A percentile compares a stretch with the other conserved stretches of the same genome.
Evolutionary conservation across 108 stramenopile species (phyloP).

Genomic region (Hondaea fermentalgiana): DNA sequence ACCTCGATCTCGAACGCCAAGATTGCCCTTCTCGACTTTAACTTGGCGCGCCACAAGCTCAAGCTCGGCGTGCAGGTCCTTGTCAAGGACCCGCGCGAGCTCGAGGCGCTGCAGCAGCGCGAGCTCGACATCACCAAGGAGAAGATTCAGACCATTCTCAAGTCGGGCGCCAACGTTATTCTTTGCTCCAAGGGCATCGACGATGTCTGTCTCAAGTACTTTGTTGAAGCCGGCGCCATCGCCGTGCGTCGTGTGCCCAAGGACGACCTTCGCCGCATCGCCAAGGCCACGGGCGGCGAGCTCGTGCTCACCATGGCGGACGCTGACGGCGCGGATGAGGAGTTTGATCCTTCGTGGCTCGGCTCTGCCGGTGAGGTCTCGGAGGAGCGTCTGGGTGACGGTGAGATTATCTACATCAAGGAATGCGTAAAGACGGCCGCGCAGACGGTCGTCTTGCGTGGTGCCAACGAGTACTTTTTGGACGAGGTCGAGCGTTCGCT

Average conservation of each 20-base stretch:
- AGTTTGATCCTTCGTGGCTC: slow-evolving; percentile 77
- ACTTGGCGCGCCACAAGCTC: slow-evolving; percentile 95
- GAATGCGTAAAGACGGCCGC: slow-evolving; percentile 75
- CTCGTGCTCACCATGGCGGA: slow-evolving; percentile 94
- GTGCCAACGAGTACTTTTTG: slow-evolving; percentile 98
- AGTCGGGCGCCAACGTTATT: slow-evolving; percentile 90
- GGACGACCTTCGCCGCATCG: slow-evolving; percentile 93
- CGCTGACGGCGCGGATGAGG: slow-evolving; percentile 91
- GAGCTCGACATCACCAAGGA: slow-evolving; percentile 99
- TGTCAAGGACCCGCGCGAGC: slow-evolving; percentile 73
- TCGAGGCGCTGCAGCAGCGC: slow-evolving; percentile 85
- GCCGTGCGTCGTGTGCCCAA: slow-evolving; percentile 85
- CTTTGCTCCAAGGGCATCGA: slow-evolving; percentile 98
- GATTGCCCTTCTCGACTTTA: slow-evolving; percentile 96
- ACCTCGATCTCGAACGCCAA: slow-evolving; percentile 72
- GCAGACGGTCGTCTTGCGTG: slow-evolving; percentile 90
- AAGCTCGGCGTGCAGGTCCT: slow-evolving; percentile 92
- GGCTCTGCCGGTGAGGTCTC: slow-evolving; percentile 78
- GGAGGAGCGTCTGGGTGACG: slow-evolving; percentile 93
- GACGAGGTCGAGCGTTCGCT: slow-evolving; percentile 99
- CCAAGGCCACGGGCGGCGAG: slow-evolving; percentile 92
- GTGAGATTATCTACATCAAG: slow-evolving; percentile 92
- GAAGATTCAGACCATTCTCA: slow-evolving; percentile 90
- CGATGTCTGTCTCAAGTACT: slow-evolving; percentile 98
- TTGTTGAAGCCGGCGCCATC: slow-evolving; percentile 94